A percentile compares a stretch with the other conserved stretches of the same genome.
Evolutionary conservation across 768 basidiomycete species (phyloP).

Genomic region (Tricholoma sp.): DNA sequence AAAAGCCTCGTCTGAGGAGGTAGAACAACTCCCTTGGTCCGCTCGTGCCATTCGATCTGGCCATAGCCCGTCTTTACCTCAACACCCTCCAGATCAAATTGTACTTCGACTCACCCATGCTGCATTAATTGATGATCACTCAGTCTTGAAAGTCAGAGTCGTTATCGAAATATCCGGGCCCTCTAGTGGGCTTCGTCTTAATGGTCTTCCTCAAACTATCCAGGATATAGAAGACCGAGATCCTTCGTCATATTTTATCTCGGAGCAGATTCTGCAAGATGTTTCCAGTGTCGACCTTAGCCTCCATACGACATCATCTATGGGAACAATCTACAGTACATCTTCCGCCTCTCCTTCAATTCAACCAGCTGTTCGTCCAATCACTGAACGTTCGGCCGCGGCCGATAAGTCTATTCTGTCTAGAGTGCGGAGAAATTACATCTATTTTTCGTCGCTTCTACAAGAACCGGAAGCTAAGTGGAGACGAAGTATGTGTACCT

Average conservation of each 20-base stretch:
- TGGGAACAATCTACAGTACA: constrained; percentile 43
- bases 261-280: constrained; percentile 67
- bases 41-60: constrained; percentile 49
- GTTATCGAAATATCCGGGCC: constrained; percentile 77
- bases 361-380: constrained; percentile 29
- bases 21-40: constrained; percentile 72
- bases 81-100: constrained; percentile 43
- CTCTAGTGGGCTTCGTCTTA: constrained; percentile 75
- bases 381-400: constrained; percentile 45
- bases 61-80: constrained; percentile 28
- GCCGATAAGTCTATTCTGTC: constrained; percentile 83
- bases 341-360: constrained; percentile 33
- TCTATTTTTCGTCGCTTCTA: constrained; percentile 93
- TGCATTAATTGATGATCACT: constrained; percentile 63
- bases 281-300: constrained; percentile 68
- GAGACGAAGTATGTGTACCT: constrained; percentile 66
- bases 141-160: constrained; percentile 75
- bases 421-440: constrained; percentile 88
- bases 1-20: constrained; percentile 67
- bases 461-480: constrained; percentile 99
- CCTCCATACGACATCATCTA: constrained; percentile 60
- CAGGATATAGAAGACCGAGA: constrained; percentile 64
- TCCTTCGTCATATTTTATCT: constrained; percentile 50
- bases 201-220: constrained; percentile 73
- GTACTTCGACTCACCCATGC: constrained; percentile 70